Percentiles rank a stretch among this genome's conserved stretches.
These are phyloP conservation scores for Endothia cerciana DNA, from an alignment of 2,329 filamentous ascomycete genomes.

Conservation along the genomic window DNA sequence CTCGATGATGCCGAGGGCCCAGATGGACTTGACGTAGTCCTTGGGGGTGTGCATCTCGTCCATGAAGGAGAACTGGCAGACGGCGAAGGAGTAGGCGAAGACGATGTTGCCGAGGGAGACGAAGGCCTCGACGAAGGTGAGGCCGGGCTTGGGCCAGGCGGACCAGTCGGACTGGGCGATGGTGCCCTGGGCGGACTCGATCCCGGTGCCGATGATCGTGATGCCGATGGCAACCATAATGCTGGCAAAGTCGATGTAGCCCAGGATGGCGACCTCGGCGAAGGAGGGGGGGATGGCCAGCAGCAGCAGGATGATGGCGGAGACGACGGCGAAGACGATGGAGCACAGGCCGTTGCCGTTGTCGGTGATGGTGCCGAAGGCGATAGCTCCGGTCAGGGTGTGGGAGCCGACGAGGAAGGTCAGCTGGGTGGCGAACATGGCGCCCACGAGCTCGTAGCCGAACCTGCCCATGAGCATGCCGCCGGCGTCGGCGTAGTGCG, in stretches of 20 bases:
- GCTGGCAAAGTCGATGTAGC: slow-evolving; percentile 62
- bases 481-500: slow-evolving; percentile 71
- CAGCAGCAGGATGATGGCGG: slow-evolving; percentile 49
- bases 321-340: slow-evolving; percentile 50
- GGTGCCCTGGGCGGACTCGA: slow-evolving; percentile 40
- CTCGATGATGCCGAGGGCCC: slow-evolving; percentile 63
- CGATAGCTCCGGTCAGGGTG: slow-evolving; percentile 70
- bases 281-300: slow-evolving; percentile 54
- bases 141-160: slow-evolving; percentile 49
- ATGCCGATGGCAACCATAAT: slow-evolving; percentile 67
- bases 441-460: slow-evolving; percentile 65
- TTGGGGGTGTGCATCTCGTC: slow-evolving; percentile 55
- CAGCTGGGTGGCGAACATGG: slow-evolving; percentile 65
- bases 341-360: slow-evolving; percentile 50
- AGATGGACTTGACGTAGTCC: slow-evolving; percentile 59
- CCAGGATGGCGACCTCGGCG: slow-evolving; percentile 52
- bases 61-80: slow-evolving; percentile 58
- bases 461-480: slow-evolving; percentile 62
- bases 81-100: slow-evolving; percentile 66
- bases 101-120: slow-evolving; percentile 70
- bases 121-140: slow-evolving; percentile 59
- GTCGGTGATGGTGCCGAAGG: slow-evolving; percentile 66
- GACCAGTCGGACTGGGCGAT: slow-evolving; percentile 43
- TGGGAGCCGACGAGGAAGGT: slow-evolving; percentile 75
- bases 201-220: slow-evolving; percentile 68